These are phyloP conservation scores for Oropetium thomaeum DNA, from an alignment of 176 grass and related monocot genomes.

Conservation along the genomic window DNA sequence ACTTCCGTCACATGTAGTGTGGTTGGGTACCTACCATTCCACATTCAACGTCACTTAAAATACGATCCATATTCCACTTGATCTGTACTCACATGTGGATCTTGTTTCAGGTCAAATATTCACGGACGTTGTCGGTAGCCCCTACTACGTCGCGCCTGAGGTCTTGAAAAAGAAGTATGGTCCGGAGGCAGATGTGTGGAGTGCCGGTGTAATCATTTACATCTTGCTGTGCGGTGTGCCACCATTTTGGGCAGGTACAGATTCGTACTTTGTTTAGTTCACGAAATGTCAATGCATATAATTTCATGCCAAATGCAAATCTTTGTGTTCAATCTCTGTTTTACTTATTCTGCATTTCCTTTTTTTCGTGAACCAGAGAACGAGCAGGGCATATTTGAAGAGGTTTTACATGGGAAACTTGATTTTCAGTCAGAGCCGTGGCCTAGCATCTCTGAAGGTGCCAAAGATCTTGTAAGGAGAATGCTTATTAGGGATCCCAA, in stretches of 20 bases:
- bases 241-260: constrained; percentile 88
- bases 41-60: not conserved
- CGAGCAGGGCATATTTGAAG: constrained; percentile 96
- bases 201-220: constrained; percentile 91
- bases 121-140: constrained; percentile 88
- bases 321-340: not conserved
- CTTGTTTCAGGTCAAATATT: constrained; percentile 64
- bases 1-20: not conserved
- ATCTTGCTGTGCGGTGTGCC: constrained; percentile 85
- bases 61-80: not conserved
- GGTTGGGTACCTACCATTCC: not conserved
- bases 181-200: constrained; percentile 87
- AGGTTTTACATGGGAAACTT: constrained; percentile 80
- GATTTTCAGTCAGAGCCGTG: constrained; percentile 87
- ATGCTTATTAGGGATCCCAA: constrained; percentile 87
- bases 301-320: not conserved
- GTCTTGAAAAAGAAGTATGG: constrained; percentile 84
- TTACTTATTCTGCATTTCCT: not conserved
- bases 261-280: not conserved
- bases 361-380: constrained; percentile 51
- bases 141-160: constrained; percentile 92
- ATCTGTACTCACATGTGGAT: not conserved
- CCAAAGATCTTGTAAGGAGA: constrained; percentile 87
- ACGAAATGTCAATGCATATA: no score
- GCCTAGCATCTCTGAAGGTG: constrained; percentile 87